Evolutionary conservation across 1,139 yeast species (phyloP).

Genomic region (Blastobotrys petasosporus): DNA sequence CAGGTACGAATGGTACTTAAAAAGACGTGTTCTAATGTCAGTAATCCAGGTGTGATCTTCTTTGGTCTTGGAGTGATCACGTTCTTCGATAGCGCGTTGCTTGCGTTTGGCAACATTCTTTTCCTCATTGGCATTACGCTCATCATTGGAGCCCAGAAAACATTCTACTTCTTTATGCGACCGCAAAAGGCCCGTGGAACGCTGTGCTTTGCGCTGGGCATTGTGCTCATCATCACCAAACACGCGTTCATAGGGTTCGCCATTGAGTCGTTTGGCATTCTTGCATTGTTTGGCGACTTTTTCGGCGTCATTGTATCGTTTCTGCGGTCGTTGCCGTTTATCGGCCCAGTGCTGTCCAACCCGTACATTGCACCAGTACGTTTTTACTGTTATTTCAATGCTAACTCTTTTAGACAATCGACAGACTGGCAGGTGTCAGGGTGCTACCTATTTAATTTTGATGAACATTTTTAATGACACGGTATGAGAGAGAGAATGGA

Average conservation of each 20-base stretch:
- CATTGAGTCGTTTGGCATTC: constrained; percentile 79
- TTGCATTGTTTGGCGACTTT: constrained; percentile 87
- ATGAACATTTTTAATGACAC: no score
- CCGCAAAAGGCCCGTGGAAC: constrained; percentile 86
- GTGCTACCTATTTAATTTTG: constrained; percentile 50
- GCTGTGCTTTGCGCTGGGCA: constrained; percentile 68
- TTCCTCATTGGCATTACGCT: constrained; percentile 77
- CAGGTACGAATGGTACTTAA: constrained; percentile 43
- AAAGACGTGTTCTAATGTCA: constrained; percentile 2
- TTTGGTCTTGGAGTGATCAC: constrained; percentile 78
- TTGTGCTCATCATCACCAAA: constrained; percentile 64
- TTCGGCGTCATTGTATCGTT: constrained; percentile 88
- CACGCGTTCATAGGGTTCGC: constrained; percentile 80
- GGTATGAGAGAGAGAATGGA: neutral
- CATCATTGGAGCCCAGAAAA: constrained; percentile 83
- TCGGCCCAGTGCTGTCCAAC: constrained; percentile 79
- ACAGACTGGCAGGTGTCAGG: constrained; percentile 56
- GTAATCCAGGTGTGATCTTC: constrained; percentile 52
- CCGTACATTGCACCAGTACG: constrained; percentile 75
- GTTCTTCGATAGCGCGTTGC: constrained; percentile 80
- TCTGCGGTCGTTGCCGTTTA: constrained; percentile 76
- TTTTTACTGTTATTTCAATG: constrained; percentile 4
- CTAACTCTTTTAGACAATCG: constrained; percentile 35
- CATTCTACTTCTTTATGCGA: constrained; percentile 76
- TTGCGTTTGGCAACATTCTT: constrained; percentile 80